Percentiles rank a stretch among this genome's conserved stretches.
phyloP scores from a whole-genome alignment of 2,329 filamentous ascomycete genomes.

The Dothideomycetes sp. region DNA sequence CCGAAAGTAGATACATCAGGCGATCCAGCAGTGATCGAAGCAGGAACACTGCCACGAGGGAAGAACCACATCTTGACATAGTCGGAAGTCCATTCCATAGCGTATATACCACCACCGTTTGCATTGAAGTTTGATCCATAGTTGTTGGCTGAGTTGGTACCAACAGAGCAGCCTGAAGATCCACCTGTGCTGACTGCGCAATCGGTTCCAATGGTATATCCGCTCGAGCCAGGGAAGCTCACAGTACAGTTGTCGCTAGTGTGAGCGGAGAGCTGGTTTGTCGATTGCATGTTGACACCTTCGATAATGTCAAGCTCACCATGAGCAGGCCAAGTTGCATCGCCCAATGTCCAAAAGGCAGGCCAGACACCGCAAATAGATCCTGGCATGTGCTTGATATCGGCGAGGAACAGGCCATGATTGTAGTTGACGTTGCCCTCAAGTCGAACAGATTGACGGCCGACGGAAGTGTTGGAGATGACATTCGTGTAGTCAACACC shows the following conservation, averaged over 20 bases:
- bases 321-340: conserved; percentile 29
- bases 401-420: conserved; percentile 38
- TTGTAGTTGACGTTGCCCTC: conserved; percentile 38
- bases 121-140: conserved; percentile 43
- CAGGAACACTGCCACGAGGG: conserved; percentile 52
- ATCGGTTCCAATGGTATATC: conserved; percentile 39
- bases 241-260: conserved; percentile 29
- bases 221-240: conserved; percentile 31
- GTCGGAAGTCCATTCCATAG: conserved; percentile 55
- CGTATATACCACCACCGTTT: conserved; percentile 36
- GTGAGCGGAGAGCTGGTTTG: conserved; percentile 18
- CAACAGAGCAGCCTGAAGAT: conserved; percentile 27
- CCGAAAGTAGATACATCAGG: conserved; percentile 51
- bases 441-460: conserved; percentile 37
- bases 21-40: conserved; percentile 41
- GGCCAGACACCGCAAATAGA: conserved; percentile 42
- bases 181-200: conserved; percentile 41
- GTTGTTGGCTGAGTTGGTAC: conserved; percentile 14
- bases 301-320: conserved; percentile 43
- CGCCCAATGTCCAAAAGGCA: conserved; percentile 30
- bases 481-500: conserved; percentile 14
- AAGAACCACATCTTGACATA: conserved; percentile 78
- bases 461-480: conserved; percentile 10
- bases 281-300: conserved; percentile 35
- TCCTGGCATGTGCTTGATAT: conserved; percentile 43